Conservation (phyloP, 768 basidiomycete genomes). For the Tricholoma matsutake region DNA sequence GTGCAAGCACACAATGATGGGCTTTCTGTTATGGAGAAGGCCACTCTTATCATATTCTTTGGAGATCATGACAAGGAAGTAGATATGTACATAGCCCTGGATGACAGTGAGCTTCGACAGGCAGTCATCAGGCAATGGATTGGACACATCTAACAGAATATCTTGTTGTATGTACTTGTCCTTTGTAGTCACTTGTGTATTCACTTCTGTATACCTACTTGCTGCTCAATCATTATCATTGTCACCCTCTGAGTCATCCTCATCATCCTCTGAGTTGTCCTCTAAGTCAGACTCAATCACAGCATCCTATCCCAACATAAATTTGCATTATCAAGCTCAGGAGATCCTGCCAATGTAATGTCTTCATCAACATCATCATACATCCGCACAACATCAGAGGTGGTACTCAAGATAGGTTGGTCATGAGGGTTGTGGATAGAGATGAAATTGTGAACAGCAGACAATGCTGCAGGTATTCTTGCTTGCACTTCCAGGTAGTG, state of each 20-base stretch:
- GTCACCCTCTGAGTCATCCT: not conserved
- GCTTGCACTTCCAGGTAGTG: too few species aligned
- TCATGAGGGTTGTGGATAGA: slow-evolving; percentile 12
- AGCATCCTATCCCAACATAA: slow-evolving; percentile 12
- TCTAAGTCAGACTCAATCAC: not conserved
- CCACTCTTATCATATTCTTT: not conserved
- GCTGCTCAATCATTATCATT: not conserved
- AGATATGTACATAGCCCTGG: not conserved
- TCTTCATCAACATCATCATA: not conserved
- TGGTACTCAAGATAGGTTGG: not conserved
- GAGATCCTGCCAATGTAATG: not conserved
- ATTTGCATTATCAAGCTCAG: not conserved
- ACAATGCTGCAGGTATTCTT: slow-evolving; percentile 16
- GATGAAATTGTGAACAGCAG: slow-evolving; percentile 20
- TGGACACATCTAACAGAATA: not conserved
- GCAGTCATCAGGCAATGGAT: not conserved
- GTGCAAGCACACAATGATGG: not conserved
- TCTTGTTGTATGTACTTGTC: not conserved
- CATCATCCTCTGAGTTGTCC: not conserved
- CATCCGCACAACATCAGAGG: not conserved
- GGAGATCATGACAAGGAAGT: not conserved
- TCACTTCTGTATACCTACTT: not conserved
- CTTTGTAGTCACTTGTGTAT: not conserved
- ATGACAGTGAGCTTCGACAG: not conserved
- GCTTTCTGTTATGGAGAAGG: not conserved